Evolutionary conservation across 2,329 filamentous ascomycete genomes (phyloP).

Genomic region (Graphiopsis chlorocephala): DNA sequence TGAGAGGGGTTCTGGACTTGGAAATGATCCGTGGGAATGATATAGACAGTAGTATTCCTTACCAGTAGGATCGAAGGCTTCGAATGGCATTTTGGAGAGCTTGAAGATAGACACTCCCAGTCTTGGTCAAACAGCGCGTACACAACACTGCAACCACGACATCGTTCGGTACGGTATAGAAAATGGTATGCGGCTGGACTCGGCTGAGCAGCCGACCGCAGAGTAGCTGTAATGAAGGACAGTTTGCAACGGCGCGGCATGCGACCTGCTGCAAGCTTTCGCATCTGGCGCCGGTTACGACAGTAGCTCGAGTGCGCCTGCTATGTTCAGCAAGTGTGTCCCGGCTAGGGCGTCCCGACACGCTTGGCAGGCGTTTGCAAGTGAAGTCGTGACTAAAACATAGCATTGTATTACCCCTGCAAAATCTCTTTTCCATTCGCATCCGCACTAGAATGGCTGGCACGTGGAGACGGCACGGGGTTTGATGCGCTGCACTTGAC

Average conservation of each 20-base stretch:
- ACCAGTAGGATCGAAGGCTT: background rate
- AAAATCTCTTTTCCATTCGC: background rate
- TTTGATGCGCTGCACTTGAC: background rate
- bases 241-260: conserved; percentile 10
- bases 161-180: background rate
- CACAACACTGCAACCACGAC: background rate
- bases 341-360: background rate
- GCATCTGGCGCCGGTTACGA: background rate
- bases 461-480: conserved; percentile 13
- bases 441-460: background rate
- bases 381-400: conserved; percentile 4
- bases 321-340: conserved; percentile 1
- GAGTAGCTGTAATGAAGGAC: background rate
- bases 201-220: conserved; percentile 7
- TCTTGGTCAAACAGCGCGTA: background rate
- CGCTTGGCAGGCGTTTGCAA: background rate
- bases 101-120: background rate
- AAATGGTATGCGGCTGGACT: conserved; percentile 5
- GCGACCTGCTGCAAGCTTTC: background rate
- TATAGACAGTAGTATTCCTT: background rate
- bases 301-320: conserved; percentile 6
- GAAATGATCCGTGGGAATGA: background rate
- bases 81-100: background rate
- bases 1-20: conserved; percentile 1
- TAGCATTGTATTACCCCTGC: conserved; percentile 8